phyloP scores from a whole-genome alignment of 495 filamentous ascomycete genomes.

The Patellaria atrata region DNA sequence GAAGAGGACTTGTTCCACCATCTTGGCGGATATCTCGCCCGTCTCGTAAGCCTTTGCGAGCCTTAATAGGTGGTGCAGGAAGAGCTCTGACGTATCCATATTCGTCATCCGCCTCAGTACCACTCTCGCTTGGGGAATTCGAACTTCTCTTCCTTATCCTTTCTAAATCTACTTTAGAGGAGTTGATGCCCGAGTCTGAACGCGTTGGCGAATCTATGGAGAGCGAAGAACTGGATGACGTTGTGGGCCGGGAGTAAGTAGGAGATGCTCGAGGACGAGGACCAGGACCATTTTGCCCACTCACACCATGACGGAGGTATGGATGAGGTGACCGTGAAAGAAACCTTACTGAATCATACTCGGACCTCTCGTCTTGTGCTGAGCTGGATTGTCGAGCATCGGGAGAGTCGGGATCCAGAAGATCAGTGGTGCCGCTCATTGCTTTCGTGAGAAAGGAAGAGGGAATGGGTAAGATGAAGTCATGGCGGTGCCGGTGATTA shows the following conservation, averaged over 20 bases:
- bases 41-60: constrained; percentile 56
- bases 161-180: constrained; percentile 9
- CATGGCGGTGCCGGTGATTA: too few relatives aligned
- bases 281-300: constrained; percentile 19
- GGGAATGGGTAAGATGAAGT: too few relatives aligned
- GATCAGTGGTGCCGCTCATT: too few relatives aligned
- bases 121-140: constrained; percentile 57
- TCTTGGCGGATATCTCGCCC: constrained; percentile 19
- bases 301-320: constrained; percentile 44
- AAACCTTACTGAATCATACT: constrained; percentile 11
- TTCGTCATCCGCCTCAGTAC: constrained; percentile 87
- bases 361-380: constrained; percentile 1
- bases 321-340: constrained; percentile 66
- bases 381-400: too few relatives aligned
- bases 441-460: too few relatives aligned
- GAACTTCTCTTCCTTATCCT: constrained; percentile 11
- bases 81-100: constrained; percentile 58
- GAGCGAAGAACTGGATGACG: constrained; percentile 5
- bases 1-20: constrained; percentile 36
- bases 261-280: constrained; percentile 13
- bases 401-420: too few relatives aligned
- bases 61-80: constrained; percentile 54
- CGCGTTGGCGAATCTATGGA: too few relatives aligned
- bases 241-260: constrained; percentile 5
- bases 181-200: not conserved